Evolutionary conservation across 2,329 filamentous ascomycete species (phyloP).

Genomic region (Penicillium sp.): DNA sequence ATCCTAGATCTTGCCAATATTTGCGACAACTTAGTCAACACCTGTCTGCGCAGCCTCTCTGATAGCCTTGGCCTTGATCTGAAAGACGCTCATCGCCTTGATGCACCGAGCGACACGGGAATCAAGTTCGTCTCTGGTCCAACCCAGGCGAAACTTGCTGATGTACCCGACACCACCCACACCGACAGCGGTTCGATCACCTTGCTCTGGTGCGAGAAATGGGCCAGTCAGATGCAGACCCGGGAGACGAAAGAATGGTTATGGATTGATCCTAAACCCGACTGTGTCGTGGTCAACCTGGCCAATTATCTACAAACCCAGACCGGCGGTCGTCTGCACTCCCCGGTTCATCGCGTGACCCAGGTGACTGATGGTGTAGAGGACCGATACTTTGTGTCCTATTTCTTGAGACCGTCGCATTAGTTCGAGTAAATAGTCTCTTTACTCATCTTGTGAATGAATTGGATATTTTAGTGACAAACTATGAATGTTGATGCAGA

Average conservation of each 20-base stretch:
- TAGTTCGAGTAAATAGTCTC: too few species aligned
- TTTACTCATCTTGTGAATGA: too few species aligned
- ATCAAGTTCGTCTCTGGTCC: conserved; percentile 16
- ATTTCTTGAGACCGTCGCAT: conserved; percentile 24
- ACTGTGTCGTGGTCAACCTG: conserved; percentile 26
- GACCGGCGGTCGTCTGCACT: conserved; percentile 24
- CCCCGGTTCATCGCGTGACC: conserved; percentile 24
- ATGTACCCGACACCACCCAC: conserved; percentile 17
- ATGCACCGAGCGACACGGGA: conserved; percentile 8
- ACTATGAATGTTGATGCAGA: too few species aligned
- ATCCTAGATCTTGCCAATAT: conserved; percentile 5
- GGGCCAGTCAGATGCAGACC: conserved; percentile 15
- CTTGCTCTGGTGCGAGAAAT: conserved; percentile 20
- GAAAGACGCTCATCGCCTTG: conserved; percentile 6
- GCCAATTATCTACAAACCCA: conserved; percentile 24
- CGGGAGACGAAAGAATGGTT: conserved; percentile 15
- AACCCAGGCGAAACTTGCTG: conserved; percentile 4
- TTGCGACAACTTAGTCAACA: conserved; percentile 6
- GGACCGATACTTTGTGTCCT: conserved; percentile 26
- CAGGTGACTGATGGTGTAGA: conserved; percentile 23
- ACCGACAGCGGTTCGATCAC: conserved; percentile 17
- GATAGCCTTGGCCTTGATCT: conserved; percentile 6
- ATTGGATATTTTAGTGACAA: too few species aligned
- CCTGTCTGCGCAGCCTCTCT: conserved; percentile 8
- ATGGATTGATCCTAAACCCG: conserved; percentile 14